Evolutionary conservation across 2,329 filamentous ascomycete species (phyloP), one percentile per base, ranked within the genome.

Genomic region (Venturia pyrina): DNA sequence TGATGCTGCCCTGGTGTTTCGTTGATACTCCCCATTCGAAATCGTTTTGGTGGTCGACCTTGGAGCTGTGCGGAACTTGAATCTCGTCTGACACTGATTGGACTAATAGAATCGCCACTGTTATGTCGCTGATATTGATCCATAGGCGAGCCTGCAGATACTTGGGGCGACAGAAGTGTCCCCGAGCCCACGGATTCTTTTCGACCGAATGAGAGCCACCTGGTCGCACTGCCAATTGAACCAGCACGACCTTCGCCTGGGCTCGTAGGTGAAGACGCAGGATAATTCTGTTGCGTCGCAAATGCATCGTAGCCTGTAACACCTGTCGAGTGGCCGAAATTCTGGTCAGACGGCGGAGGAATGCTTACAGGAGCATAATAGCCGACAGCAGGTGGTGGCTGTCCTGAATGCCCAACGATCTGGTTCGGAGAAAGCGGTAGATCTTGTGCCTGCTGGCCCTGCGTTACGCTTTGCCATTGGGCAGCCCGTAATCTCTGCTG

Each of bases 1-100:
- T 66, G 65, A 59, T 66, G 65, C 37, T 63, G 59, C 48, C 62
- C 62, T 64, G 62, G 62, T 62, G 24, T 48, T 19, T 62, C 57
- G 5, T n/a, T 32, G 57, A 66, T 62, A 53, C 64, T 62, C 4
- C 57, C 57, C 56, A 66, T 66, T 40, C 41, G 21, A 32, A 57
- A 15, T 28, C 60, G 28, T 62, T n/a, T 43, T 17, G 60, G 11
- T 62, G 40, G 60, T 28, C 60, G 60, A 21, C 37, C 60, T 43
- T 46, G 40, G 28, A 32, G 7, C 24, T 62, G 60, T 10, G n/a
- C 40, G 34, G 60, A 37, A 17, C 21, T 43, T 6, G 60, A 62
- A 40, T 62, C 40, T 62, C 60, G 34, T 62, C 60, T 43, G 10
- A 19, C 24, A 21, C 60, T 62, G n/a, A 62, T n/a, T 32, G 60